Evolutionary conservation across 2,329 filamentous ascomycete species (phyloP), one percentile per base, ranked within the genome.

Genomic region (Fusarium sp.): DNA sequence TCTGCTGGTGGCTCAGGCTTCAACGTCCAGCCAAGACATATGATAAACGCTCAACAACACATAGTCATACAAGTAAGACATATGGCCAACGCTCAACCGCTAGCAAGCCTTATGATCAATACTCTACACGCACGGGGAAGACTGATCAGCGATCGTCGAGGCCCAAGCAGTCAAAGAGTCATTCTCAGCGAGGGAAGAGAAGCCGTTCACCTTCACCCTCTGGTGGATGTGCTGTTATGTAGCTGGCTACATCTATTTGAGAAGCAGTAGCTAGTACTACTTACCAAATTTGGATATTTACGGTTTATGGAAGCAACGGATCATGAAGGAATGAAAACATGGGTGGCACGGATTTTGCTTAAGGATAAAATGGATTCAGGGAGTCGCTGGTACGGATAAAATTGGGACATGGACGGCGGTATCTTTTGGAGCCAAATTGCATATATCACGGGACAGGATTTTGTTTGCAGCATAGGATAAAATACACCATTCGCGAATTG

Each of bases 1-100:
- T 72, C 22, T 71, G 70, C 41, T 68, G 60, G 65, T 72, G 70
- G 70, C 65, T 72, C 13, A 44, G 62, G 7, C 27, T 72, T 17
- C 70, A 70, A 22, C 55, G 59, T 1, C 44, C 66, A 27, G 25
- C 33, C 38, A 59, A 64, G 17, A 20, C 46, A 25, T 62, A 67
- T 18, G 63, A 66, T 22, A 57, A 66, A 14, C 53, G 46, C 1
- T 36, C 46, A 11, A 44, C 50, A 31, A 54, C 54, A 13, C 54
- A 56, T 5, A 35, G 38, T 5, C 46, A 66, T 38, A 25, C 45
- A n/a, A 66, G 20, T 18, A 67, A 67, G n/a, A 14, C 35, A 10
- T 39, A 53, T 15, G 46, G 38, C 18, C 56, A 67, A 17, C 41
- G 46, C 13, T 63, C 65, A 20, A 31, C 44, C 13, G 57, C 63